Evolutionary conservation across 2,329 filamentous ascomycete genomes (phyloP), one percentile per base, ranked within the genome.

Genomic region (Talaromyces albobiverticillius): DNA sequence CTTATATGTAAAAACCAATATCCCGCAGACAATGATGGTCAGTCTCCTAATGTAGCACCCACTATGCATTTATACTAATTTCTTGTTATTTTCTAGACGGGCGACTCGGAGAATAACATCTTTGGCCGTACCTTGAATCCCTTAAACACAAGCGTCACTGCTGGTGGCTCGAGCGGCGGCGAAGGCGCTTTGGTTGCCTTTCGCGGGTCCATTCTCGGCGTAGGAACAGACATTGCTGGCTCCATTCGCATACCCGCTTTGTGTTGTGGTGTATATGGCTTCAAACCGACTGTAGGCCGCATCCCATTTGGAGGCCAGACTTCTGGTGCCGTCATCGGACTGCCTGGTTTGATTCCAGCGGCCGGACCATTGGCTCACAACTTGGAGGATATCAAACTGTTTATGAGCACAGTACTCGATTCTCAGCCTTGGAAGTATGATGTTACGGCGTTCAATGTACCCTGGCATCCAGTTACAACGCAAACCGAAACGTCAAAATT

Each of bases 11-110:
- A 82, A 82, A 70, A 82, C 80, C 0, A 82, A 80, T 60, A 73
- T 82, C 3, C 79, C 80, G 0, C 85, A 82, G 1, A 82, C 82
- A 11, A 84, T 87, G 79, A 86, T 88, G 84, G 84, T 48, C 8
- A 79, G 82, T 10, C 16, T 6, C 14, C 34, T 6, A 84, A 87
- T 62, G 79, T 76, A 3, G 76, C 80, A 41, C 51, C 55, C 32
- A 60, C 55, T 53, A 71, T 80, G 66, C 81, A 81, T 61, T 81
- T 79, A 7, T 80, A 80, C 55, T 64, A 81, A 2, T 78, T 79
- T 3, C 74, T 77, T 53, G 78, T 76, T 0, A 69, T 81, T 52
- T 75, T 6, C 3, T 11, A 50, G 47, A 64, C 61, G 2, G 65
- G 60, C 22, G 70, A 73, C 32, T 68, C 66, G 2, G 53, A 67